Conservation (phyloP, 371 early-diverging fungal genomes). For the Lichtheimia corymbifera region DNA sequence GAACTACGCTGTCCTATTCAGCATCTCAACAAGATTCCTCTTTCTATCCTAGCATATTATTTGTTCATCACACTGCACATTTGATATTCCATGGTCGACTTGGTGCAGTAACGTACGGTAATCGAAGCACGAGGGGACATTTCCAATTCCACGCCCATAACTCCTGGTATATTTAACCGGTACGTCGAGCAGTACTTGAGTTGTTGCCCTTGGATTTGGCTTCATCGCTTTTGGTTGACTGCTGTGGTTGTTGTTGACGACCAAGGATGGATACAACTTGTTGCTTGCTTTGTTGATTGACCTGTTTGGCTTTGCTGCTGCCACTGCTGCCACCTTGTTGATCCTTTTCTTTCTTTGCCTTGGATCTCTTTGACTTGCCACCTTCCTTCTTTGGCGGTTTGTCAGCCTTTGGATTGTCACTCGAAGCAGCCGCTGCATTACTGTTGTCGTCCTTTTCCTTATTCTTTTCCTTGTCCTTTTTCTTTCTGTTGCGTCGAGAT, state of each 20-base stretch:
- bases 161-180: no score
- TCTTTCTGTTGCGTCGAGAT: slow-evolving; percentile 32
- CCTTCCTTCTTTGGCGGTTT: slow-evolving; percentile 10
- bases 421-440: background rate
- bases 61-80: no score
- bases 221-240: background rate
- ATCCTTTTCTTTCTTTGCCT: slow-evolving; percentile 24
- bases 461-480: slow-evolving; percentile 38
- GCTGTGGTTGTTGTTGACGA: slow-evolving; percentile 16
- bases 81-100: no score
- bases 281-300: slow-evolving; percentile 18
- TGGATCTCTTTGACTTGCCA: background rate
- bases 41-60: no score
- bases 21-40: no score
- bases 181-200: no score
- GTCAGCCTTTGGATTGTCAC: slow-evolving; percentile 14
- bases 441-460: slow-evolving; percentile 9
- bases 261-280: slow-evolving; percentile 34
- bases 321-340: no score
- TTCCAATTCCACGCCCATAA: no score
- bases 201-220: background rate
- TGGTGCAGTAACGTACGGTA: no score
- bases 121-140: no score
- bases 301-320: slow-evolving; percentile 15
- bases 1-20: no score